Base-by-base conservation (phyloP, 2,329 filamentous ascomycete genomes). In the Venturia asperata region DNA sequence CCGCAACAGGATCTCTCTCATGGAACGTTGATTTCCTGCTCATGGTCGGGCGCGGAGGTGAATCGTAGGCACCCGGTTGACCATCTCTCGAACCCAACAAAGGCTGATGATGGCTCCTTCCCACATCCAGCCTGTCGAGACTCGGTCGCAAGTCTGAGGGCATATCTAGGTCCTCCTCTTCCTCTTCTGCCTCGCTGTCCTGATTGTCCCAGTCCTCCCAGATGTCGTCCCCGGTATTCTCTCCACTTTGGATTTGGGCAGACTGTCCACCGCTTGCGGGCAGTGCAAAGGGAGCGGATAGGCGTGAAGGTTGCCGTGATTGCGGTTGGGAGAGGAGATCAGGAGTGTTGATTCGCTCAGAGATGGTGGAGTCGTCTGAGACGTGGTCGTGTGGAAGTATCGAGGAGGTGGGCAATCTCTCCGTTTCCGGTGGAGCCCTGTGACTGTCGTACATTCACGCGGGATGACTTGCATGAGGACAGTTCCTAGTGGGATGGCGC, bases 1-100 rank as follows among this genome's bases (percentile, higher is more conserved):
- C 81, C 43, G 81, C 79, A 66, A 86, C 83, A n/a, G 91, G 90
- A 72, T 89, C 92, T 70, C 85, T 83, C 73, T 91, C 92, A 72
- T 89, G 86, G 77, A 96, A 87, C 15, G 88, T 88, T 52, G 87
- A 88, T 65, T 84, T 80, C 65, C 85, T 81, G 55, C 71, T 78
- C 67, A 83, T 77, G 30, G 72, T 70, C 58, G 65, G 66, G 9
- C 74, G 72, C 39, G 71, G 69, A n/a, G 72, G 71, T 63, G 68
- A 75, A 67, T 76, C 77, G 70, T 76, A 78, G 69, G 70, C 74
- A 66, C 70, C 72, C 68, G 73, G 70, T 66, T 72, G 72, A 63
- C 69, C 69, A 66, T 75, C 76, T 68, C 77, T 76, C 43, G 74
- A 67, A 27, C 75, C 80, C 41, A 88, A 77, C 68, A 87, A 73